Evolutionary conservation across 371 early-diverging fungal genomes (phyloP).

Genomic region (Lichtheimia hyalospora): DNA sequence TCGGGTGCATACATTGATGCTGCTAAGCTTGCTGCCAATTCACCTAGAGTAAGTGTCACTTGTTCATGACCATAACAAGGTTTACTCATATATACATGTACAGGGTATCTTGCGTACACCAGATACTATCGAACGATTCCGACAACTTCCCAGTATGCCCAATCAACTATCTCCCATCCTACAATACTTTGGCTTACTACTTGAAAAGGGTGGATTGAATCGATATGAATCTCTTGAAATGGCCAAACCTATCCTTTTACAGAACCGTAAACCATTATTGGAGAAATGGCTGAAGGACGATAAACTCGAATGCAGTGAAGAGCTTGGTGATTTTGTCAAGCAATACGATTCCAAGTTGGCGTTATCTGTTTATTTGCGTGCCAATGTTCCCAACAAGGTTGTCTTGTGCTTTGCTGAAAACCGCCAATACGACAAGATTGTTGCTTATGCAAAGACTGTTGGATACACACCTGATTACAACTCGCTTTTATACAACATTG

Average conservation of each 20-base stretch:
- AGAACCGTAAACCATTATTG: conserved; percentile 90
- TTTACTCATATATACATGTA: not conserved
- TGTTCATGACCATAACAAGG: not conserved
- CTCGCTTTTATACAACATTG: conserved; percentile 84
- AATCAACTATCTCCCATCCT: conserved; percentile 93
- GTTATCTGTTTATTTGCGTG: conserved; percentile 92
- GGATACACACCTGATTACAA: conserved; percentile 92
- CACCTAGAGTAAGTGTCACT: conserved; percentile 69
- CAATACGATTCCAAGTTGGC: conserved; percentile 90
- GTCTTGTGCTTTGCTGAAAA: conserved; percentile 95
- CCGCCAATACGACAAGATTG: conserved; percentile 94
- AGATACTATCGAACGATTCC: conserved; percentile 93
- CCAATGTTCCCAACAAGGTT: conserved; percentile 90
- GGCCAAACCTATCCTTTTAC: conserved; percentile 88
- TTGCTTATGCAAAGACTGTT: conserved; percentile 92
- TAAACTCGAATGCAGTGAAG: conserved; percentile 96
- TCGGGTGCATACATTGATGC: conserved; percentile 86
- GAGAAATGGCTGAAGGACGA: conserved; percentile 99
- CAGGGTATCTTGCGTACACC: conserved; percentile 94
- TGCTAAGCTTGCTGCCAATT: conserved; percentile 94
- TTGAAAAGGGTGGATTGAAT: conserved; percentile 94
- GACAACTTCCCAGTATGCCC: conserved; percentile 75
- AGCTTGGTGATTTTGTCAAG: conserved; percentile 96
- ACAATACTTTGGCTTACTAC: conserved; percentile 95
- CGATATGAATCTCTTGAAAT: conserved; percentile 93